phyloP scores from a whole-genome alignment of 805 yeast species.

The Ogataea angusta region DNA sequence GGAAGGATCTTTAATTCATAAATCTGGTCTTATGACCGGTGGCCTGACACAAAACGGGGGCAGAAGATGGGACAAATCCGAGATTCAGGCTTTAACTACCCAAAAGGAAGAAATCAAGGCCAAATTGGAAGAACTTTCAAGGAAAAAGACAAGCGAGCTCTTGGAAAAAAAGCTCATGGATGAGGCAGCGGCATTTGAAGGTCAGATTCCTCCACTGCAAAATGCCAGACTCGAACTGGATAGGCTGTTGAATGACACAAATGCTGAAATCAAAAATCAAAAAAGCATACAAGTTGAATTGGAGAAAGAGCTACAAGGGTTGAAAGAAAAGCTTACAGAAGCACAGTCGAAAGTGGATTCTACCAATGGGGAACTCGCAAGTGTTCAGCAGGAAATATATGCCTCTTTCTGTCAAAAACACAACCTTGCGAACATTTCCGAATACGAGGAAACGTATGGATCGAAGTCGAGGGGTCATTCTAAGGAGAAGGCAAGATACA shows the following conservation, averaged over 20 bases:
- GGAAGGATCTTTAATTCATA: slow-evolving; percentile 81
- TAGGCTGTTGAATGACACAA: slow-evolving; percentile 30
- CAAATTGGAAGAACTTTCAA: slow-evolving; percentile 41
- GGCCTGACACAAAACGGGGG: slow-evolving; percentile 59
- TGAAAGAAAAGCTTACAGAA: slow-evolving; percentile 26
- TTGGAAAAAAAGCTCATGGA: slow-evolving; percentile 55
- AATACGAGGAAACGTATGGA: slow-evolving; percentile 71
- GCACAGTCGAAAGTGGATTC: slow-evolving; percentile 30
- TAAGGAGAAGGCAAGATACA: slow-evolving; percentile 58
- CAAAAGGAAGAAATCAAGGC: slow-evolving; percentile 49
- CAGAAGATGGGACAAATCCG: slow-evolving; percentile 70
- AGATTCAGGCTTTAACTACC: slow-evolving; percentile 50
- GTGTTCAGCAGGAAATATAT: slow-evolving; percentile 46
- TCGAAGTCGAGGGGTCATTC: slow-evolving; percentile 50
- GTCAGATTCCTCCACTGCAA: slow-evolving; percentile 28
- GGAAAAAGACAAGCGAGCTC: slow-evolving; percentile 49
- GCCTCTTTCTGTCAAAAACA: slow-evolving; percentile 51
- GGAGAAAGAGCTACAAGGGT: slow-evolving; percentile 17
- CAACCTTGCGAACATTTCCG: slow-evolving; percentile 54
- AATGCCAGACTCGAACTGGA: slow-evolving; percentile 25
- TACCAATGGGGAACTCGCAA: slow-evolving; percentile 15
- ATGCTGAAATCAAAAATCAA: slow-evolving; percentile 52
- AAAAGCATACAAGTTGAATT: slow-evolving; percentile 20
- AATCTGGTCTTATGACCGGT: slow-evolving; percentile 91
- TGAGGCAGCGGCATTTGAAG: slow-evolving; percentile 48